Evolutionary conservation across 2,329 filamentous ascomycete species (phyloP).

Genomic region (Neofusicoccum laricinum): DNA sequence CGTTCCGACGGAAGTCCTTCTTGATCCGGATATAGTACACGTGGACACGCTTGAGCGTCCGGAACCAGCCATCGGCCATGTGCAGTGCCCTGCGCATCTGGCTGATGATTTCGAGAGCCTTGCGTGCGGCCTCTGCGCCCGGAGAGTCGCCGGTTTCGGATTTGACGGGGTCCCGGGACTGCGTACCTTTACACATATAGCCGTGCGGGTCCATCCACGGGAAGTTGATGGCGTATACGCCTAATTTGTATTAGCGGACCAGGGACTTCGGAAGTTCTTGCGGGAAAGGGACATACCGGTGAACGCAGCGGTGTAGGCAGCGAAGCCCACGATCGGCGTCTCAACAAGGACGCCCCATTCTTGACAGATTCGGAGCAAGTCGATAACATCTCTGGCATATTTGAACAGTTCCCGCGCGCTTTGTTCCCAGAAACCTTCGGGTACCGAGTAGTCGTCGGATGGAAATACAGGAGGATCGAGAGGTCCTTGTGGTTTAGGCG

Average conservation of each 20-base stretch:
- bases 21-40: conserved; percentile 53
- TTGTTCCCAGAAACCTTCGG: conserved; percentile 59
- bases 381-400: conserved; percentile 61
- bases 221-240: conserved; percentile 65
- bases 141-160: conserved; percentile 11
- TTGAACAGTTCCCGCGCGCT: conserved; percentile 63
- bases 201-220: conserved; percentile 63
- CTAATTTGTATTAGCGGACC: conserved; percentile 23
- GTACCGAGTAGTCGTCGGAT: conserved; percentile 44
- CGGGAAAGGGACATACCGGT: conserved; percentile 39
- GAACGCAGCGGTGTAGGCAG: conserved; percentile 65
- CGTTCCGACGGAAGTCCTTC: conserved; percentile 44
- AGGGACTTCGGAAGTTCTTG: background rate
- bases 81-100: conserved; percentile 53
- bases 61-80: conserved; percentile 57
- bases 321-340: conserved; percentile 66
- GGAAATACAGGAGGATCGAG: conserved; percentile 58
- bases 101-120: conserved; percentile 50
- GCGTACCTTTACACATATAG: conserved; percentile 44
- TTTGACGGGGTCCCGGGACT: conserved; percentile 19
- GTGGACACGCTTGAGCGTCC: conserved; percentile 54
- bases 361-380: conserved; percentile 62
- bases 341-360: conserved; percentile 61
- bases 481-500: conserved; percentile 53
- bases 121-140: conserved; percentile 45